Evolutionary conservation across 176 grass and related monocot species (phyloP), one percentile per base, ranked within the genome.

Genomic region (Melocanna baccifera): DNA sequence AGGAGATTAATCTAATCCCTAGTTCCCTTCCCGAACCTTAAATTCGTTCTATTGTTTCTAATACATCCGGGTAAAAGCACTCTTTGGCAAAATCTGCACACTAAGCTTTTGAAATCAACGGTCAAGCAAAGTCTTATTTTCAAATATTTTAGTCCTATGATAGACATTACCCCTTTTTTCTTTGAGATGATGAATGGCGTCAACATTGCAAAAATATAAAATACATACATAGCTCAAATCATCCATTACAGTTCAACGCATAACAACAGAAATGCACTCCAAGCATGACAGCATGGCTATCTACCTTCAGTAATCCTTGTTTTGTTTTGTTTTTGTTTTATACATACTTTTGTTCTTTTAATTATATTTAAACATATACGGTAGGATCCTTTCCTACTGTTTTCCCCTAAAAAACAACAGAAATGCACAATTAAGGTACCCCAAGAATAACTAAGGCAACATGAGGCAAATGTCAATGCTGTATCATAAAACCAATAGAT

Each of bases 401-500:
- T 19, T 50, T 52, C 50, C 50, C 50, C 50, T 19, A 16, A 51
- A 51, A 51, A 51, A 76, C 30, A 89, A 56, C 43, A 19, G 0
- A 81, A 81, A 57, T 43, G 25, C 52, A 52, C n/a, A 34, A 63
- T 11, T 68, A 82, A 75, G 32, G 12, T 55, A 46, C 9, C 46
- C 39, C 9, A 71, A 72, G 11, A 81, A 76, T 37, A 74, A 82
- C 22, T 11, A 82, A 59, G 53, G 71, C n/a, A 77, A 48, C 45
- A 73, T 19, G 65, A 77, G 26, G 40, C 46, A 86, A 55, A 82
- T 55, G 73, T 48, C 34, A 86, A 59, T 86, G 64, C 20, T 86
- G 48, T 64, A 81, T 63, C 82, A 84, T 34, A 89, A 70, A 81
- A 77, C 84, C 25, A 76, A 71, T 70, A 19, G 23, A 81, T 70